Conservation (phyloP, 331 rosid genomes). For the Pyrus hybrid region DNA sequence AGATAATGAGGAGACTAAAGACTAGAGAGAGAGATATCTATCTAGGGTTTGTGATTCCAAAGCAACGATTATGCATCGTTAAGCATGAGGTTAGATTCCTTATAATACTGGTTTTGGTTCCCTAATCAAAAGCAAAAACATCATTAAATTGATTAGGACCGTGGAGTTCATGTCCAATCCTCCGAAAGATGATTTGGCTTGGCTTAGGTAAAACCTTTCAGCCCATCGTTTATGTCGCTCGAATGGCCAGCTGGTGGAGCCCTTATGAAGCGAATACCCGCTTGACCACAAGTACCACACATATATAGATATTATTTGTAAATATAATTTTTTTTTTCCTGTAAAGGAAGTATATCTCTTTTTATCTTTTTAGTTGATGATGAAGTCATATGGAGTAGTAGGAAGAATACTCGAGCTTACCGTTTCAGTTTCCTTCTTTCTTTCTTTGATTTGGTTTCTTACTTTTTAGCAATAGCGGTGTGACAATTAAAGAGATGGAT, state of each 20-base stretch:
- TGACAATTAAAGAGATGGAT: conserved; percentile 29
- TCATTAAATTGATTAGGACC: conserved; percentile 20
- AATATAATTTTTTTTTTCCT: not conserved
- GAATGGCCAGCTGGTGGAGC: conserved; percentile 46
- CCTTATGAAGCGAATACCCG: conserved; percentile 45
- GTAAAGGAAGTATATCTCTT: conserved; percentile 38
- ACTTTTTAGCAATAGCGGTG: not conserved
- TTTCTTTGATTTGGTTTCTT: not conserved
- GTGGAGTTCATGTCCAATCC: conserved; percentile 64
- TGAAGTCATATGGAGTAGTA: conserved; percentile 52
- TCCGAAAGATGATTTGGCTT: conserved; percentile 36
- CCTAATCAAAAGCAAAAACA: conserved; percentile 12
- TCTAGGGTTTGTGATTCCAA: conserved; percentile 34
- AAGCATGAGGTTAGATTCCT: conserved; percentile 31
- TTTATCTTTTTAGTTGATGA: conserved; percentile 46
- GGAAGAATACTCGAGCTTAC: conserved; percentile 29
- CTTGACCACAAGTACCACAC: conserved; percentile 62
- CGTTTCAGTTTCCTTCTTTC: conserved; percentile 22
- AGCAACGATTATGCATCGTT: conserved; percentile 37
- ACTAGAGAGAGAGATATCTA: not conserved
- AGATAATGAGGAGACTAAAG: conserved; percentile 14
- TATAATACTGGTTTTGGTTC: conserved; percentile 24
- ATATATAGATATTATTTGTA: not conserved
- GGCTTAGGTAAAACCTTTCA: conserved; percentile 46
- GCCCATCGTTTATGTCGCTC: conserved; percentile 77